Conservation (phyloP, 2,329 filamentous ascomycete genomes). For the Albifimbria verrucaria region DNA sequence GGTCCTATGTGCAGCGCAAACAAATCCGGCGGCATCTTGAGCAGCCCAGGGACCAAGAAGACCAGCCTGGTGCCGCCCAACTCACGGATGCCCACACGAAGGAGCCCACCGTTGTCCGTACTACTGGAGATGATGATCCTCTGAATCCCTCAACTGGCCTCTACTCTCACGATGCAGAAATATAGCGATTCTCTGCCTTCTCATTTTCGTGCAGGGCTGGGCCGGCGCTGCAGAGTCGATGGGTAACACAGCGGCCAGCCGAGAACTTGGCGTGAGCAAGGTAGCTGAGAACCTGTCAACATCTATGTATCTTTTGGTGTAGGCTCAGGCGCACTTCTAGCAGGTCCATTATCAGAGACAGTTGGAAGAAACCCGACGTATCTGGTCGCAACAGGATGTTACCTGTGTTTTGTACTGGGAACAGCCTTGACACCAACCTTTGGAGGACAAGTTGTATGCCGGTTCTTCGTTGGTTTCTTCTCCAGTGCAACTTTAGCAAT, state of each 20-base stretch:
- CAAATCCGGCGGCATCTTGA: neutral
- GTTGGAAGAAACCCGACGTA: conserved; percentile 47
- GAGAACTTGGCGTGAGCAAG: conserved; percentile 39
- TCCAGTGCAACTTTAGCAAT: conserved; percentile 29
- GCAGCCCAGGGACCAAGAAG: neutral
- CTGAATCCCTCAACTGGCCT: conserved; percentile 40
- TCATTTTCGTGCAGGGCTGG: conserved; percentile 45
- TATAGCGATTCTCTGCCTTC: conserved; percentile 30
- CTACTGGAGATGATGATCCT: conserved; percentile 28
- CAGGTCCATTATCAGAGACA: conserved; percentile 46
- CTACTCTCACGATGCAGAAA: conserved; percentile 22
- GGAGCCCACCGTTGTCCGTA: conserved; percentile 16
- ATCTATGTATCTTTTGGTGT: conserved; percentile 46
- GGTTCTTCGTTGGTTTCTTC: conserved; percentile 47
- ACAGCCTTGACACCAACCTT: conserved; percentile 44
- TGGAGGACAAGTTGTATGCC: conserved; percentile 42
- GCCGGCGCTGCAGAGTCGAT: conserved; percentile 47
- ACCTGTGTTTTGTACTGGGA: conserved; percentile 46
- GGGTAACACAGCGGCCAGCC: conserved; percentile 34
- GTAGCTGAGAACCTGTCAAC: conserved; percentile 41
- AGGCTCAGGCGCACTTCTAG: conserved; percentile 43
- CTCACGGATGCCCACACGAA: neutral
- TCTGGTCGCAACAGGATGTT: conserved; percentile 39
- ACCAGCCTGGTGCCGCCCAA: neutral
- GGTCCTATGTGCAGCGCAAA: neutral